These are phyloP conservation scores for Chlorella sp. DNA, from an alignment of 139 green algal species.

Conservation along the genomic window DNA sequence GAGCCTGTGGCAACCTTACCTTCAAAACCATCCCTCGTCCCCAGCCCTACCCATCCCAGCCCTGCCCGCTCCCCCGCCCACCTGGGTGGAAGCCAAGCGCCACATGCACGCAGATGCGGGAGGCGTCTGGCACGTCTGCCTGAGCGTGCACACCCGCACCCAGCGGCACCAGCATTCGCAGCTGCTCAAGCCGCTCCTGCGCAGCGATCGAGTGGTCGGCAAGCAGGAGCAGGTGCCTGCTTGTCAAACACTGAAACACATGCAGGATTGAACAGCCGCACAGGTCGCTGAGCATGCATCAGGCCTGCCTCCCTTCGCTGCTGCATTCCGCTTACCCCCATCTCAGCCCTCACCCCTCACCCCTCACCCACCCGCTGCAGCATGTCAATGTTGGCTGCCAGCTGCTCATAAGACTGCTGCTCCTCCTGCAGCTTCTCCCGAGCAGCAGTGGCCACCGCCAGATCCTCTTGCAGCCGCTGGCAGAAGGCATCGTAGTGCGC, in stretches of 20 bases:
- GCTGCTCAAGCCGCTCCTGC: background rate
- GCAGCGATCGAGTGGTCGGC: too few relatives aligned
- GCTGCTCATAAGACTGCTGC: background rate
- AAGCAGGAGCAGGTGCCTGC: too few relatives aligned
- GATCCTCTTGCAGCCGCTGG: background rate
- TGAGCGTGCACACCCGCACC: constrained; percentile 4
- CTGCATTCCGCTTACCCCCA: background rate
- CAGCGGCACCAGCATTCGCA: constrained; percentile 13
- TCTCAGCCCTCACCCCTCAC: background rate
- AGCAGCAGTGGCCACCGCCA: background rate
- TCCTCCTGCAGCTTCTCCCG: background rate
- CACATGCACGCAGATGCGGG: constrained; percentile 9
- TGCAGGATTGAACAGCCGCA: too few relatives aligned
- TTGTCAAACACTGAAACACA: too few relatives aligned
- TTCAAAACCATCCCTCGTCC: too few relatives aligned
- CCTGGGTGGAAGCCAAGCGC: constrained; percentile 11
- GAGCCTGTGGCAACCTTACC: too few relatives aligned
- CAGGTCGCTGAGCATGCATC: too few relatives aligned
- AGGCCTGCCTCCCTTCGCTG: too few relatives aligned
- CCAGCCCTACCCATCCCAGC: background rate
- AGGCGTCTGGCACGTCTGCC: background rate
- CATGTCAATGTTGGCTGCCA: constrained; percentile 4
- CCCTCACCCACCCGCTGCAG: constrained; percentile 12
- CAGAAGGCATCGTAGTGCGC: background rate
- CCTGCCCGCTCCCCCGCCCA: background rate